These are phyloP conservation scores for Hortaea sp. DNA, from an alignment of 2,329 filamentous ascomycete species.

Conservation along the genomic window DNA sequence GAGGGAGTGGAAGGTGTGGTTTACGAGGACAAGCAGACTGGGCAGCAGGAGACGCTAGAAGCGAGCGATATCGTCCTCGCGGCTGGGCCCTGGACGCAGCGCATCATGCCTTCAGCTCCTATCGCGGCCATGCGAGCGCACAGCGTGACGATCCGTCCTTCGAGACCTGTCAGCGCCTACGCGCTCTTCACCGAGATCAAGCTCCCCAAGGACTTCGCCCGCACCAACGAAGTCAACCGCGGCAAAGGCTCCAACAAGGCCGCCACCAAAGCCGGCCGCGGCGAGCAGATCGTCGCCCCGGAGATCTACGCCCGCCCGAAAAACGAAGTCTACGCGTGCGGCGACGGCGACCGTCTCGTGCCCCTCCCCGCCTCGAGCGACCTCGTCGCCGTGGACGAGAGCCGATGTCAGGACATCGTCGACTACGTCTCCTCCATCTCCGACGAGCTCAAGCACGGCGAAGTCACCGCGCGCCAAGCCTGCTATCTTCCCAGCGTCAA, in stretches of 20 bases:
- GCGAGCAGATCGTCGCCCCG: constrained; percentile 61
- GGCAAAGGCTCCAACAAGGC: constrained; percentile 12
- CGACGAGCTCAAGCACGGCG: constrained; percentile 35
- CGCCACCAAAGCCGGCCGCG: constrained; percentile 34
- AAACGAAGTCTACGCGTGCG: constrained; percentile 87
- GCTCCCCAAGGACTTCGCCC: constrained; percentile 52
- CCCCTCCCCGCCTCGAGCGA: constrained; percentile 68
- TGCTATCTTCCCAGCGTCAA: constrained; percentile 81
- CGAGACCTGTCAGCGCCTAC: constrained; percentile 55
- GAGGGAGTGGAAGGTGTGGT: constrained; percentile 52
- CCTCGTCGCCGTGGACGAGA: constrained; percentile 63
- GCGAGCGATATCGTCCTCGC: constrained; percentile 51
- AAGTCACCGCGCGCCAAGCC: constrained; percentile 66
- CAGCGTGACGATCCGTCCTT: constrained; percentile 50
- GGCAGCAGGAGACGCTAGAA: constrained; percentile 36
- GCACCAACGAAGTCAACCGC: constrained; percentile 39
- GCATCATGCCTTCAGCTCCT: constrained; percentile 44
- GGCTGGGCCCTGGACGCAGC: constrained; percentile 52
- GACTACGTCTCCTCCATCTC: constrained; percentile 60
- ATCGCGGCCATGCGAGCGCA: constrained; percentile 53
- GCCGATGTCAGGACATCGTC: constrained; percentile 73
- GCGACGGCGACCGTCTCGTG: constrained; percentile 68
- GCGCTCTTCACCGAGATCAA: constrained; percentile 80
- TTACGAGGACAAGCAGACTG: constrained; percentile 45
- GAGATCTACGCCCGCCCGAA: constrained; percentile 91